Conservation (phyloP, 2,329 filamentous ascomycete genomes). For the Lojkania enalia region DNA sequence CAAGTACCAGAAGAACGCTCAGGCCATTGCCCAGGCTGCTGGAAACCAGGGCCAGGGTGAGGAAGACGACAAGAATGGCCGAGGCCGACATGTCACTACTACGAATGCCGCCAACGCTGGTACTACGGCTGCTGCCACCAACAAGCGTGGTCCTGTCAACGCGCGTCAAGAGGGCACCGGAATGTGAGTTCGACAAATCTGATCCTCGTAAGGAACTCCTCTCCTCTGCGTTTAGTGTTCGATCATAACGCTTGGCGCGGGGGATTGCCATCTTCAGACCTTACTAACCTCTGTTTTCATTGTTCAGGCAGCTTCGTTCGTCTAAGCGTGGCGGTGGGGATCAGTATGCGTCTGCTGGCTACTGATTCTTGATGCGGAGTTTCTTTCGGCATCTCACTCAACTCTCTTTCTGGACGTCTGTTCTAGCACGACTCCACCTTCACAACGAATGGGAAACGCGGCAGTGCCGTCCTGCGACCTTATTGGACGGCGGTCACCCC, state of each 20-base stretch:
- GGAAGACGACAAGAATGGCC: conserved; percentile 76
- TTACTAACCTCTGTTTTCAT: conserved; percentile 50
- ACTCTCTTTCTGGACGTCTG: conserved; percentile 42
- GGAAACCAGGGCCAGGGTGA: conserved; percentile 65
- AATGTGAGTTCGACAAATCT: conserved; percentile 87
- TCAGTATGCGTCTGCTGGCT: conserved; percentile 52
- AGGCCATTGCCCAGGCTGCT: conserved; percentile 85
- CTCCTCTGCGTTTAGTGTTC: conserved; percentile 84
- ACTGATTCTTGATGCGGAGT: conserved; percentile 51
- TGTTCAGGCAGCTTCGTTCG: conserved; percentile 56
- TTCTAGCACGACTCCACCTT: conserved; percentile 34
- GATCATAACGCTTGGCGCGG: conserved; percentile 72
- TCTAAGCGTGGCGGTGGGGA: conserved; percentile 54
- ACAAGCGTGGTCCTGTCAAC: conserved; percentile 72
- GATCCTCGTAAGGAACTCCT: conserved; percentile 88
- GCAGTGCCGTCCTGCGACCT: conserved; percentile 47
- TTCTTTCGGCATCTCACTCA: conserved; percentile 47
- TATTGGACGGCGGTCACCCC: conserved; percentile 43
- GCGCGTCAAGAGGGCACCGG: conserved; percentile 84
- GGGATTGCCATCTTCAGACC: conserved; percentile 57
- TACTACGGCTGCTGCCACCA: conserved; percentile 59
- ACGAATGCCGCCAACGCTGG: conserved; percentile 67
- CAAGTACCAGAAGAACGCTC: conserved; percentile 99
- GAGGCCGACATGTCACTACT: conserved; percentile 58
- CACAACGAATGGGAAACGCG: conserved; percentile 49